Evolutionary conservation across 352 stramenopile genomes (phyloP), one percentile per base, ranked within the genome.

Genomic region (Globisporangium polare): DNA sequence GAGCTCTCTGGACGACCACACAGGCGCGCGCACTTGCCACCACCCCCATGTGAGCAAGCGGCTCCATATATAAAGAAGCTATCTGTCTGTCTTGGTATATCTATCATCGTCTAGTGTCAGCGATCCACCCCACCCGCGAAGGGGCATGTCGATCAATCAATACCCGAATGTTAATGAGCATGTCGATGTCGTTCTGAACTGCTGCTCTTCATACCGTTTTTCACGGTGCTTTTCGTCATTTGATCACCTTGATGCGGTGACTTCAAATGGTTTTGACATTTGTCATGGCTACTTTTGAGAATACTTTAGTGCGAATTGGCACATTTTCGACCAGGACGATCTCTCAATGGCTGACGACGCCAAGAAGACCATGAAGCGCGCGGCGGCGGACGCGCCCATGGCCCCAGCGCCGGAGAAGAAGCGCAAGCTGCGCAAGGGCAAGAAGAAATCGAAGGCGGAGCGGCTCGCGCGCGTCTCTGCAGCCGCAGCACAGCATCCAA

Each of bases 381-480:
- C 13, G 50, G 24, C 27, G 27, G 53, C n/a, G 27, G 42, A 49
- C 8, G 18, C 13, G 1, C 17, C 31, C 17, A n/a, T 31, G 15
- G 46, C 5, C 22, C 18, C 47, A 41, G 6, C 49, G 17, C 22
- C 58, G 3, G 31, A 13, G 42, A 69, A 69, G 33, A 66, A 57
- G 49, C 63, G 63, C 6, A 69, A 62, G 58, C 58, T 69, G 41
- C 72, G 72, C 45, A 71, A 66, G 46, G 72, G 72, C 47, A 64
- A 61, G 49, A 65, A 62, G 20, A 79, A 77, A 47, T 77, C 66
- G 43, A 79, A 79, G 31, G 68, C 68, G 8, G 68, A 68, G 42
- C 62, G 62, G 15, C 62, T 68, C 26, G 62, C 62, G 39, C 62
- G 55, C 3, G 22, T 18, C 18, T 43, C 29, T 56, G 18, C 50